Base-by-base conservation (phyloP, 306 rosid genomes). In the Vachellia collinsii region DNA sequence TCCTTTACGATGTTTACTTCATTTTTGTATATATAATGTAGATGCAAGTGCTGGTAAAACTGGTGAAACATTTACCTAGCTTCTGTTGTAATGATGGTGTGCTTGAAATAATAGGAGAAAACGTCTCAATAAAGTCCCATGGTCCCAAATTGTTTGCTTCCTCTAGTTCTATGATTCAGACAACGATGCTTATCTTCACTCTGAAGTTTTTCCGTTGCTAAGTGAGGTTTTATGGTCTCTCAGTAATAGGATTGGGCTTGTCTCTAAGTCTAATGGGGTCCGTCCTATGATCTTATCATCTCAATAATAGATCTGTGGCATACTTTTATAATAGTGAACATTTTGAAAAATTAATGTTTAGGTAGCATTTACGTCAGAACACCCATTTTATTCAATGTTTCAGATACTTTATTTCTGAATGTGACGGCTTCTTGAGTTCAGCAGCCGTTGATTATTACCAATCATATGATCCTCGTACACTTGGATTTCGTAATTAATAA, bases 51-150 rank as follows among this genome's bases (percentile, higher is more conserved):
- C 62, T 34, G 62, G 23, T 48, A 20, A 19, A 12, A 46, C 76
- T 16, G 62, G 43, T 25, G 23, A 47, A 72, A 48, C 17, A 17
- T 48, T 9, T 46, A 16, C 43, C 7, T 50, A 72, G 67, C 67
- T 61, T 17, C 62, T 72, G 76, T 10, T 47, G 59, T 47, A 50
- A 34, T 72, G 74, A 44, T 43, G 65, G 62, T 48, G 59, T 50
- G 76, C 44, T n/a, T 72, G 3, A 25, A 47, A 72, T 72, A 46
- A 72, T n/a, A 48, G 62, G 62, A 72, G 44, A 72, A 16, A 72
- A 29, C 74, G 69, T 82, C 67, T 54, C 46, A 44, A 70, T 46
- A 44, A 43, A 44, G 74, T 44, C 19, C 29, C 74, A 44, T 70
- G 44, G 44, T 22, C 11, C 53, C 16, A 70, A 12, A 1, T 44